A percentile compares a stretch with the other conserved stretches of the same genome.
phyloP scores from a whole-genome alignment of 345 rosid genomes.

The Orychophragmus violaceus region DNA sequence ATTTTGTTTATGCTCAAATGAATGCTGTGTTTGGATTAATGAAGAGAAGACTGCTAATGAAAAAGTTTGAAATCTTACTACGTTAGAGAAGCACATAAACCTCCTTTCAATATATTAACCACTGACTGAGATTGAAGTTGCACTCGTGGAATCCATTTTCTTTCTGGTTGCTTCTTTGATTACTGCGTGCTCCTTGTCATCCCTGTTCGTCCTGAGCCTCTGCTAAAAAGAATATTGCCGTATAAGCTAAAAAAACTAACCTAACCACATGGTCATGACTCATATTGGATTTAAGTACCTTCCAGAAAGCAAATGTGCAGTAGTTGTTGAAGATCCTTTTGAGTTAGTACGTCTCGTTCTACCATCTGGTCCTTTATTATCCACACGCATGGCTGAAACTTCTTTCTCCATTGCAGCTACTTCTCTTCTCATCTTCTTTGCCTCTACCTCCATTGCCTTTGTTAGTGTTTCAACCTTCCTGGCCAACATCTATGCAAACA shows the following conservation, averaged over 20 bases:
- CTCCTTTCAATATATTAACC: too few relatives aligned
- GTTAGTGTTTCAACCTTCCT: constrained; percentile 91
- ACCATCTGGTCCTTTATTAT: constrained; percentile 67
- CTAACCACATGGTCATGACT: neutral
- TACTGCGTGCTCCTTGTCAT: constrained; percentile 29
- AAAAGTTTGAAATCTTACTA: too few relatives aligned
- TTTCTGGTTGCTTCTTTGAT: constrained; percentile 7
- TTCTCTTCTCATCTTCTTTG: constrained; percentile 98
- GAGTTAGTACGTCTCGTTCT: constrained; percentile 55
- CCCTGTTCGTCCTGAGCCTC: constrained; percentile 28
- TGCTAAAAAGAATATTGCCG: neutral
- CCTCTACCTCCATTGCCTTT: constrained; percentile 97
- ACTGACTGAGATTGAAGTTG: too few relatives aligned
- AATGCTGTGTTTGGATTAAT: neutral
- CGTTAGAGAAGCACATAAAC: constrained; percentile 26
- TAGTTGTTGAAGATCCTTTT: constrained; percentile 58
- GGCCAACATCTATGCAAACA: too few relatives aligned
- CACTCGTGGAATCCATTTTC: constrained; percentile 6
- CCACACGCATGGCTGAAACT: constrained; percentile 94
- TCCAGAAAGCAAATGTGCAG: constrained; percentile 73
- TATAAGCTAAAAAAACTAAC: neutral
- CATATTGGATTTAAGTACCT: constrained; percentile 40
- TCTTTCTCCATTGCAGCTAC: constrained; percentile 98
- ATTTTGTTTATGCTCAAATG: neutral
- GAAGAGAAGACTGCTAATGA: neutral